Percentiles rank a stretch among this genome's conserved stretches.
These are phyloP conservation scores for Cladophialophora exuberans DNA, from an alignment of 2,329 filamentous ascomycete genomes.

Conservation along the genomic window DNA sequence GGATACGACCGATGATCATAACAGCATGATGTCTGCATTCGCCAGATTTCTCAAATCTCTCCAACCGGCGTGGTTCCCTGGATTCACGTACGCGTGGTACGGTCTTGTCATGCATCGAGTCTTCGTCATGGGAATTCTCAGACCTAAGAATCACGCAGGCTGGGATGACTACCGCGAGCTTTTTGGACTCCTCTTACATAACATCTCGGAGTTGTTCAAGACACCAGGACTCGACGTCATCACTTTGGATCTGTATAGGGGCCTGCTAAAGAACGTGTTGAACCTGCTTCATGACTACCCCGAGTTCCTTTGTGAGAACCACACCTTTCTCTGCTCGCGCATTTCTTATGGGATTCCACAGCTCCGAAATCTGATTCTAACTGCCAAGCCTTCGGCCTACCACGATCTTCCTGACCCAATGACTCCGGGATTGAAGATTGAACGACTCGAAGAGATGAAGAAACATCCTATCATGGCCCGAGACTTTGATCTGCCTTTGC, in stretches of 20 bases:
- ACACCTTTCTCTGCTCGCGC: constrained; percentile 77
- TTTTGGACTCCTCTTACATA: constrained; percentile 70
- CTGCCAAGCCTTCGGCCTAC: constrained; percentile 72
- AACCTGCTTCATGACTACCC: constrained; percentile 93
- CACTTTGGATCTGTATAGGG: constrained; percentile 82
- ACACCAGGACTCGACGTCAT: constrained; percentile 68
- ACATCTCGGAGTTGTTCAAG: constrained; percentile 79
- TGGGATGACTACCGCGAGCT: constrained; percentile 77
- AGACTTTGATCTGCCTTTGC: constrained; percentile 58
- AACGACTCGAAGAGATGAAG: constrained; percentile 74
- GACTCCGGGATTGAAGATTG: constrained; percentile 73
- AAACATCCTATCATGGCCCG: constrained; percentile 67
- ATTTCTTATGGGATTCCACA: constrained; percentile 85
- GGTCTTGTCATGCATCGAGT: constrained; percentile 79
- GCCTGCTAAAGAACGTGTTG: constrained; percentile 77
- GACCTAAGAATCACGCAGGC: constrained; percentile 68
- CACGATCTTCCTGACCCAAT: constrained; percentile 75
- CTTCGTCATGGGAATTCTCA: constrained; percentile 78
- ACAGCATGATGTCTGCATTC: constrained; percentile 72
- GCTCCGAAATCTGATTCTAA: constrained; percentile 83
- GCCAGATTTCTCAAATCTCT: constrained; percentile 72
- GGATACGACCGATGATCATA: constrained; percentile 63
- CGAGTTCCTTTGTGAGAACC: constrained; percentile 87
- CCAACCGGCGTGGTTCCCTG: constrained; percentile 75
- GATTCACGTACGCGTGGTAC: constrained; percentile 85